Conservation (phyloP, 2,329 filamentous ascomycete species). For the Penicillium paneum region DNA sequence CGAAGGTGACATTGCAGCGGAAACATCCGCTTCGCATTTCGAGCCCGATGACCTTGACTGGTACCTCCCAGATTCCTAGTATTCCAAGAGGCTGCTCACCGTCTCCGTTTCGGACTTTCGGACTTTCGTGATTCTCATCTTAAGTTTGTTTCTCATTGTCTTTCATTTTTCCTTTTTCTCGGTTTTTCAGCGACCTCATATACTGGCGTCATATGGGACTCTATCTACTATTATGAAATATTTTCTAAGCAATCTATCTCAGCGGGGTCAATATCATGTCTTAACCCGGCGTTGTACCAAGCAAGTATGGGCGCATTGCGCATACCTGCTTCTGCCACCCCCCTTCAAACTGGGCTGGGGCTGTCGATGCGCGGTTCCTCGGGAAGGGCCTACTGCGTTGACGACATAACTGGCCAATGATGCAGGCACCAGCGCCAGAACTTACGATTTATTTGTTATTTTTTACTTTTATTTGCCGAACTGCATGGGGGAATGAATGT, state of each 20-base stretch:
- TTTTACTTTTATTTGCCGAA: neutral
- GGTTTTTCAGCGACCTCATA: constrained; percentile 6
- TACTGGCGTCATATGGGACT: constrained; percentile 3
- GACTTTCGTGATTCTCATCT: neutral
- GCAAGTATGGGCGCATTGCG: constrained; percentile 3
- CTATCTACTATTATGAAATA: constrained; percentile 1
- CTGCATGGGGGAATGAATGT: neutral
- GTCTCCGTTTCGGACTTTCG: neutral
- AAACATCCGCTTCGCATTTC: constrained; percentile 8
- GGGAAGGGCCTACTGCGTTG: constrained; percentile 11
- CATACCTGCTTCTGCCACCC: constrained; percentile 2
- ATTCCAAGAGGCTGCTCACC: neutral
- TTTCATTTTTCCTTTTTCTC: neutral
- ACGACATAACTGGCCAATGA: constrained; percentile 20
- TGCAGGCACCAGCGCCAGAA: constrained; percentile 16
- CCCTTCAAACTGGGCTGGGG: constrained; percentile 6
- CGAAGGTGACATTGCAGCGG: constrained; percentile 5
- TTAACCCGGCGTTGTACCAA: constrained; percentile 13
- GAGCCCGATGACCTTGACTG: constrained; percentile 10
- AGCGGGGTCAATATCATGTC: constrained; percentile 9
- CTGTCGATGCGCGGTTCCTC: constrained; percentile 9
- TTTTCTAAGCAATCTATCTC: constrained; percentile 13
- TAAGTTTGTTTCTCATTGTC: neutral
- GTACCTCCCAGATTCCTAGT: constrained; percentile 16
- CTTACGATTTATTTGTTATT: constrained; percentile 2